Evolutionary conservation across 1,284 basidiomycete species (phyloP), one percentile per base, ranked within the genome.

Genomic region (Tranzscheliella williamsii): DNA sequence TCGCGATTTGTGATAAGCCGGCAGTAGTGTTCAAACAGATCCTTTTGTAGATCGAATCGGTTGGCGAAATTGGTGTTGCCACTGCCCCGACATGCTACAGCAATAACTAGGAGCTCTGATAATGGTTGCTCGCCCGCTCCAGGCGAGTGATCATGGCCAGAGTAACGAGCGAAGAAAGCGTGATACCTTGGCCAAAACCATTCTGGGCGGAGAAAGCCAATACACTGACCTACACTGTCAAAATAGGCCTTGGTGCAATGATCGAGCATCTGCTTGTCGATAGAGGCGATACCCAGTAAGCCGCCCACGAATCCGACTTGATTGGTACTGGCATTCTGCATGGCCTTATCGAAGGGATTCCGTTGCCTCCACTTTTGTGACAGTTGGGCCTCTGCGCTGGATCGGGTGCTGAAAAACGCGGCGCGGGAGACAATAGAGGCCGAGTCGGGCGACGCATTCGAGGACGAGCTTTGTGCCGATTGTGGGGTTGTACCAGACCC

Each of bases 141-240:
- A 3, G 38, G 5, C 3, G 3, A 4, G 8, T 6, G 13, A 6
- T 41, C 45, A 2, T 22, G 13, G 18, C 50, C 56, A 13, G 41
- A 26, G 22, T 54, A 60, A 7, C 45, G 46, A 3, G 38, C 37
- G n/a, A 54, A 60, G 36, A 41, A 60, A 7, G 41, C 24, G 18
- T 60, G 41, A 29, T 60, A 60, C 4, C 56, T 32, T 5, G 56
- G 56, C 56, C 56, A 60, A 17, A 34, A 60, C 50, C 49, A 53
- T 23, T 60, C 56, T 2, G 45, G 56, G 1, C 56, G 44, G 30
- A 60, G 45, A 33, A 60, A 54, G 27, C 50, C 50, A 7, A 54
- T 60, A 36, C 56, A 60, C 18, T 47, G 36, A 18, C 56, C 56
- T 18, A 49, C 26, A 20, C 31, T 36, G 9, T 54, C 46, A 18